These are phyloP conservation scores for Saccharum officinarum DNA, from an alignment of 176 grass and related monocot species.

Conservation along the genomic window DNA sequence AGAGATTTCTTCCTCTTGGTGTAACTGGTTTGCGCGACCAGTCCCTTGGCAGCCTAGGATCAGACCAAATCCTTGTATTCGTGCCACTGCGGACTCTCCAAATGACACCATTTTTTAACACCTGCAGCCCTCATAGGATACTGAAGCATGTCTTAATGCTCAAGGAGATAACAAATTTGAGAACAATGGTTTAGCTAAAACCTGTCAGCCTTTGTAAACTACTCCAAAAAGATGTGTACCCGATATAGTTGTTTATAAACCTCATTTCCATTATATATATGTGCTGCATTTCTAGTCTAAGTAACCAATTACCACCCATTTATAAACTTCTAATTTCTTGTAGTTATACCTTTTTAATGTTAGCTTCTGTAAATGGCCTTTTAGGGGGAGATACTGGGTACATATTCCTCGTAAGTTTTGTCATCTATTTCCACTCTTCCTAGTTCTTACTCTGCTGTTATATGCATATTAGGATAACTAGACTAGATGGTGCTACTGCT, in stretches of 20 bases:
- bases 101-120: neutral
- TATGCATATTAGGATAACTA: conserved; percentile 25
- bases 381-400: neutral
- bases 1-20: too few species aligned
- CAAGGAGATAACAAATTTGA: neutral
- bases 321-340: neutral
- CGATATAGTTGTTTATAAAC: neutral
- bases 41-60: too few species aligned
- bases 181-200: neutral
- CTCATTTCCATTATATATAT: neutral
- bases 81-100: too few species aligned
- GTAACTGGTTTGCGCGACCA: too few species aligned
- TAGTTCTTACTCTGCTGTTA: neutral
- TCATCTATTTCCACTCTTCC: conserved; percentile 2
- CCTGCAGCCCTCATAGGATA: neutral
- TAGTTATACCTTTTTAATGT: conserved; percentile 1
- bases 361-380: neutral
- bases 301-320: neutral
- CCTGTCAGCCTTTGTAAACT: neutral
- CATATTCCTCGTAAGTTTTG: neutral
- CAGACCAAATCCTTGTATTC: too few species aligned
- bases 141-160: neutral
- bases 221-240: neutral
- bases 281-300: neutral
- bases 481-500: conserved; percentile 35